Conservation (phyloP, 352 stramenopile species). For the Phytophthora brassicae region DNA sequence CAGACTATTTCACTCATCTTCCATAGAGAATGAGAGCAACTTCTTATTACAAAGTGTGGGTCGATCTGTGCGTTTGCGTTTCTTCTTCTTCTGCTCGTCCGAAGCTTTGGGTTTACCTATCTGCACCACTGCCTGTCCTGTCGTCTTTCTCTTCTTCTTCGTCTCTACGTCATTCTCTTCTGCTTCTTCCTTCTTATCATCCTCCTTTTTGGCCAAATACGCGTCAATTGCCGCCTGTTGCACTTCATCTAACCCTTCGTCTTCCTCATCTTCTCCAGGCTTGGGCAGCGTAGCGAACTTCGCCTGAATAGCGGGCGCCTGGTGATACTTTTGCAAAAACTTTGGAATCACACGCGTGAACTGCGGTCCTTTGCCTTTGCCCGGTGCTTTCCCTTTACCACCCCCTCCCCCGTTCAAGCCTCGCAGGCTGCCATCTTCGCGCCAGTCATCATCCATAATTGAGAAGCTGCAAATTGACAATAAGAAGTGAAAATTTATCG, state of each 20-base stretch:
- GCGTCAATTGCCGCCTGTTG: constrained; percentile 76
- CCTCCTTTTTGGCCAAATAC: constrained; percentile 59
- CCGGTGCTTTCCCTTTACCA: constrained; percentile 29
- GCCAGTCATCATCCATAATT: constrained; percentile 77
- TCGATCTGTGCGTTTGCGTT: constrained; percentile 45
- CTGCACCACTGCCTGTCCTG: constrained; percentile 47
- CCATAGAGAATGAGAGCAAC: constrained; percentile 82
- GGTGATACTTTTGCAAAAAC: constrained; percentile 80
- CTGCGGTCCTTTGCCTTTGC: constrained; percentile 53
- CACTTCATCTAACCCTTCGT: constrained; percentile 77
- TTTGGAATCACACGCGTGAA: constrained; percentile 86
- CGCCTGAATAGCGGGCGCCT: constrained; percentile 58
- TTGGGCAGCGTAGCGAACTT: constrained; percentile 63
- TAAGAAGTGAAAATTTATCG: neutral
- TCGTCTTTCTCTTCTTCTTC: constrained; percentile 30
- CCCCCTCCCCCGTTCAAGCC: constrained; percentile 37
- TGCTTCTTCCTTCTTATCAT: constrained; percentile 35
- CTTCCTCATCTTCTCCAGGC: constrained; percentile 45
- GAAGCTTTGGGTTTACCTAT: constrained; percentile 27
- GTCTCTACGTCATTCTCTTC: constrained; percentile 6
- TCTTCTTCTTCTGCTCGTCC: constrained; percentile 49
- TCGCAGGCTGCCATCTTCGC: constrained; percentile 72
- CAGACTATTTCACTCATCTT: constrained; percentile 52
- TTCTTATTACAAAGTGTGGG: constrained; percentile 73
- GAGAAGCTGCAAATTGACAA: neutral